phyloP scores from a whole-genome alignment of 2,329 filamentous ascomycete species.

The Cladosporium colombiae region DNA sequence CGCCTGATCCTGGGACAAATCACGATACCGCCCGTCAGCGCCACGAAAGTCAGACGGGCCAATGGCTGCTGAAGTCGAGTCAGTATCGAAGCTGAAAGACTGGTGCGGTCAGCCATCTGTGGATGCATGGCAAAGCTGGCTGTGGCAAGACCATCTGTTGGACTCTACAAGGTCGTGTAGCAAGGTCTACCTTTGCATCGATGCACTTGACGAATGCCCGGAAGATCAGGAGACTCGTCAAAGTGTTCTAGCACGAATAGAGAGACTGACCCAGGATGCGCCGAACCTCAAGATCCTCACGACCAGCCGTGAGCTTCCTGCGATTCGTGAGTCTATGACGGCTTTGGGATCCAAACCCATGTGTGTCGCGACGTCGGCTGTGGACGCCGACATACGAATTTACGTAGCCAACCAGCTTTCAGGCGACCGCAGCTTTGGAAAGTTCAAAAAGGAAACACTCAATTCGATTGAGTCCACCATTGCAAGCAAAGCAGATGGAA shows the following conservation, averaged over 20 bases:
- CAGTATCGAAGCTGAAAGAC: constrained; percentile 26
- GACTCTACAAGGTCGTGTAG: constrained; percentile 21
- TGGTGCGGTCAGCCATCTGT: constrained; percentile 23
- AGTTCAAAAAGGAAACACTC: constrained; percentile 21
- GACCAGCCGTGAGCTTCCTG: constrained; percentile 28
- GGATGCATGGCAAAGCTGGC: constrained; percentile 29
- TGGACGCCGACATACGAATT: constrained; percentile 25
- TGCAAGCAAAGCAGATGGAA: constrained; percentile 28
- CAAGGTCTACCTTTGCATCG: constrained; percentile 37
- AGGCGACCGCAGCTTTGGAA: constrained; percentile 22
- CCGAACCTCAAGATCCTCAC: constrained; percentile 25
- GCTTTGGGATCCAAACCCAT: constrained; percentile 18
- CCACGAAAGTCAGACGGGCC: constrained; percentile 27
- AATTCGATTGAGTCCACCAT: constrained; percentile 27
- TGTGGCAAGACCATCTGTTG: constrained; percentile 29
- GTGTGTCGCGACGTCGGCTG: constrained; percentile 9
- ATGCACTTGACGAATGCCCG: constrained; percentile 40
- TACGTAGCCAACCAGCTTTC: constrained; percentile 25
- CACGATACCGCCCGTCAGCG: constrained; percentile 25
- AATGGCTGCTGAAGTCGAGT: constrained; percentile 25
- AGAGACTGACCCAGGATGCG: constrained; percentile 22
- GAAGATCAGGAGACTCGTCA: constrained; percentile 25
- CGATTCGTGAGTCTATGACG: constrained; percentile 26
- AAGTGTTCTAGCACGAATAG: constrained; percentile 21
- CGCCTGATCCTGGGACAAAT: constrained; percentile 28